phyloP scores from a whole-genome alignment of 805 yeast species.

The Zygoascus biomembranicola region DNA sequence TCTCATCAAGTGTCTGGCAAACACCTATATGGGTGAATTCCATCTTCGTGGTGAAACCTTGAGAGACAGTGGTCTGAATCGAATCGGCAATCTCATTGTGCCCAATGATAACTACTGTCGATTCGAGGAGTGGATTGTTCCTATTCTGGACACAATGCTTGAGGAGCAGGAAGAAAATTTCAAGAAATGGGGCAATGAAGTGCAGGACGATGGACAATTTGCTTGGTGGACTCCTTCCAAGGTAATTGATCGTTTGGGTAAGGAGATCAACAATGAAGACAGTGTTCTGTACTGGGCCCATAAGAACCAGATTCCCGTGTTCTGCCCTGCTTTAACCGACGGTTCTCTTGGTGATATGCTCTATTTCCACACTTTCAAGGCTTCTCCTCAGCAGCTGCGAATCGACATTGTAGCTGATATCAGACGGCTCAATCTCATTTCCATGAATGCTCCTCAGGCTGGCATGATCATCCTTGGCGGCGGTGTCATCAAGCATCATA shows the following conservation, averaged over 20 bases:
- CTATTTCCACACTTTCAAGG: slow-evolving; percentile 94
- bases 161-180: slow-evolving; percentile 78
- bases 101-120: slow-evolving; percentile 97
- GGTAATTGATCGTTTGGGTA: slow-evolving; percentile 86
- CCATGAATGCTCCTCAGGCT: slow-evolving; percentile 90
- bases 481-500: slow-evolving; percentile 93
- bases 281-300: slow-evolving; percentile 97
- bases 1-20: slow-evolving; percentile 90
- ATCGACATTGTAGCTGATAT: slow-evolving; percentile 93
- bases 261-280: slow-evolving; percentile 88
- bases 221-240: slow-evolving; percentile 89
- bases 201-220: slow-evolving; percentile 49
- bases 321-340: slow-evolving; percentile 96
- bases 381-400: slow-evolving; percentile 83
- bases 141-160: slow-evolving; percentile 76
- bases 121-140: slow-evolving; percentile 98
- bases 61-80: slow-evolving; percentile 93
- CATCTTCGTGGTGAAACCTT: slow-evolving; percentile 68
- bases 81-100: slow-evolving; percentile 93
- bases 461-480: slow-evolving; percentile 97
- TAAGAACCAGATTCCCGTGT: slow-evolving; percentile 90
- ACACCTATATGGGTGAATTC: slow-evolving; percentile 92
- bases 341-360: slow-evolving; percentile 99
- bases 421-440: slow-evolving; percentile 80
- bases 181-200: slow-evolving; percentile 42